A percentile compares a stretch with the other conserved stretches of the same genome.
Evolutionary conservation across 441 rosid genomes (phyloP).

Genomic region (Isatis lusitanica): DNA sequence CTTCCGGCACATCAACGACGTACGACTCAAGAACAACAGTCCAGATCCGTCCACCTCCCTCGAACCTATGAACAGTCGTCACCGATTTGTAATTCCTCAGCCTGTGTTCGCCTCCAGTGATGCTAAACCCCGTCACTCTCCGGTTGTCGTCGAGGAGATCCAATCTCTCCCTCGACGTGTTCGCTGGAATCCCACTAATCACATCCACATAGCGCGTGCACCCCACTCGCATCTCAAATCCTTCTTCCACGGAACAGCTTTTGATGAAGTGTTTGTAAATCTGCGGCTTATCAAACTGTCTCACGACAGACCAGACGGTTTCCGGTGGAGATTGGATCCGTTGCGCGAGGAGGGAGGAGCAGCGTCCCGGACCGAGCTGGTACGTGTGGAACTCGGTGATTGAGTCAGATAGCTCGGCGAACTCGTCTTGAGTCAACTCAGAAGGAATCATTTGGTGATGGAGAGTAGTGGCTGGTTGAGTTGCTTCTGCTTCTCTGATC

Average conservation of each 20-base stretch:
- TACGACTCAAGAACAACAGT: slow-evolving; percentile 48
- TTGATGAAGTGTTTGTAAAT: slow-evolving; percentile 81
- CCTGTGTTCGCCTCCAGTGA: slow-evolving; percentile 67
- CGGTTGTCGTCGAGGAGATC: slow-evolving; percentile 64
- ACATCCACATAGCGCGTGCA: slow-evolving; percentile 65
- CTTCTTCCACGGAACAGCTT: slow-evolving; percentile 47
- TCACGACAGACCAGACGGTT: slow-evolving; percentile 66
- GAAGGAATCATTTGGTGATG: slow-evolving; percentile 52
- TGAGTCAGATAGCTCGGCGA: slow-evolving; percentile 35
- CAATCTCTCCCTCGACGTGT: slow-evolving; percentile 68
- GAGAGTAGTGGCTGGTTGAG: slow-evolving; percentile 9
- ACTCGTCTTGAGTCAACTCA: slow-evolving; percentile 51
- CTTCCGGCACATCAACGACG: slow-evolving; percentile 48
- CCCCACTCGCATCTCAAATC: slow-evolving; percentile 54
- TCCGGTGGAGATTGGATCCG: slow-evolving; percentile 50
- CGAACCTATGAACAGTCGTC: slow-evolving; percentile 45
- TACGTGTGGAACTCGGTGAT: slow-evolving; percentile 61
- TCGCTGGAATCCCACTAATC: slow-evolving; percentile 73
- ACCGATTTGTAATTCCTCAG: slow-evolving; percentile 47
- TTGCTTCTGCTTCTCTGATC: slow-evolving; percentile 2
- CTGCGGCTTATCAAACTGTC: slow-evolving; percentile 74
- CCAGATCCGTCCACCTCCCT: slow-evolving; percentile 29
- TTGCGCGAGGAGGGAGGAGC: slow-evolving; percentile 65
- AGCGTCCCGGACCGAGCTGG: slow-evolving; percentile 44
- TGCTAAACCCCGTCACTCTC: slow-evolving; percentile 62